A percentile compares a stretch with the other conserved stretches of the same genome.
Conservation (phyloP, 2,329 filamentous ascomycete species). For the Geosmithia flava region DNA sequence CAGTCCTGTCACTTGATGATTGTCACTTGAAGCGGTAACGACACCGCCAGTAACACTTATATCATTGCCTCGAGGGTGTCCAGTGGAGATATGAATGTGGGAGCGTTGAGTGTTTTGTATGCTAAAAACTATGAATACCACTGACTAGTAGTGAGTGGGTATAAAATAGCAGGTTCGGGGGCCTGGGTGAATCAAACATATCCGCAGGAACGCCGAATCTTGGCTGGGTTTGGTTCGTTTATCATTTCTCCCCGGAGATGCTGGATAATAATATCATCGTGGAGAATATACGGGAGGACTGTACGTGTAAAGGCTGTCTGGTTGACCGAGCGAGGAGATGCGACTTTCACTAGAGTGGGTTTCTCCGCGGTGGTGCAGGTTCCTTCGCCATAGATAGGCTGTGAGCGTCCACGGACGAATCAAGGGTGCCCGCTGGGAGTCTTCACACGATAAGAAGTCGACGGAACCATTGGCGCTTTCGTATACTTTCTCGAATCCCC, state of each 20-base stretch:
- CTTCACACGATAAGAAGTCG: not conserved
- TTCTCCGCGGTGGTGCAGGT: not conserved
- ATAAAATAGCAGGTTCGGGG: too few species aligned
- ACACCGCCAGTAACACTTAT: not conserved
- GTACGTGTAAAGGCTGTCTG: not conserved
- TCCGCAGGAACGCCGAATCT: too few species aligned
- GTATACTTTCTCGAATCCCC: not conserved
- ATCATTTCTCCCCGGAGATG: not conserved
- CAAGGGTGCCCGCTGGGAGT: not conserved
- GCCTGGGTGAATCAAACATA: too few species aligned
- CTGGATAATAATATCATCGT: not conserved
- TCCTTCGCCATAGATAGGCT: not conserved
- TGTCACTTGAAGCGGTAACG: not conserved
- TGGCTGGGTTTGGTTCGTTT: not conserved
- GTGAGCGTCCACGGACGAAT: not conserved
- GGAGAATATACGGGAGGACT: not conserved
- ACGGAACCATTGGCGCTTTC: not conserved
- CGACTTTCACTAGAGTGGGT: slow-evolving; percentile 10
- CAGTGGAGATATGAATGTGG: not conserved
- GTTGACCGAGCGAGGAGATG: slow-evolving; percentile 14
- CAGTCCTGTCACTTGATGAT: not conserved
- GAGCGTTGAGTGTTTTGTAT: not conserved
- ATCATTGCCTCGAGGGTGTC: not conserved
- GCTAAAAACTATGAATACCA: too few species aligned
- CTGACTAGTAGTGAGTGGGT: too few species aligned